Evolutionary conservation across 2,329 filamentous ascomycete species (phyloP), one percentile per base, ranked within the genome.

Genomic region (Phialemonium atrogriseum): DNA sequence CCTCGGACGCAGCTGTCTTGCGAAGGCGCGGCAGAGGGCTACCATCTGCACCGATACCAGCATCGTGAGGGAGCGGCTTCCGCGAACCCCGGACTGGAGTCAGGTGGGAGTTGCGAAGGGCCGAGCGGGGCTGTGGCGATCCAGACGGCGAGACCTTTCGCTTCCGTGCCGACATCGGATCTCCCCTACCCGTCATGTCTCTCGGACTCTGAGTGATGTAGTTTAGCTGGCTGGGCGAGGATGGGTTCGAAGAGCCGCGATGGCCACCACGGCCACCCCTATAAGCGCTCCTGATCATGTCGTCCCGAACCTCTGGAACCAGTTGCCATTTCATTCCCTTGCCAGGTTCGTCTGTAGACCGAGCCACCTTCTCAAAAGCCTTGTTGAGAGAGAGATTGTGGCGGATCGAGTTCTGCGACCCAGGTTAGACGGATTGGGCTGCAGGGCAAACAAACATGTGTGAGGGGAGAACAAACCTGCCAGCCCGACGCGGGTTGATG

Each of bases 281-380:
- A 45, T 64, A 73, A 2, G 73, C 72, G 45, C 82, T 84, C 52
- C 83, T 83, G 37, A 86, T 72, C 66, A 95, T 94, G 32, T 94
- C 89, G 12, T 95, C 85, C 29, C 82, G 78, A 42, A 80, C 73
- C 41, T 93, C 84, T 2, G 84, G 72, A 4, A 85, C 78, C 49
- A 98, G 88, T 57, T 89, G 85, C 91, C 91, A 98, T 54, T 96
- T 96, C 87, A 95, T 96, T 17, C 91, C 91, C 55, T 98, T 98
- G 10, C 91, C 91, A 14, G 91, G 91, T 54, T 98, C 91, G 46
- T 96, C 86, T 0, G 87, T 94, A 11, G 84, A 80, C 27, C 91
- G 80, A 4, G 91, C 84, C 7, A 94, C 83, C 56, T 98, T 98
- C 46, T 87, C 80, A 50, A 98, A 98, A 0, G 82, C 78, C 54